Evolutionary conservation across 2,329 filamentous ascomycete species (phyloP).

Genomic region (Paraphoma chrysanthemicola): DNA sequence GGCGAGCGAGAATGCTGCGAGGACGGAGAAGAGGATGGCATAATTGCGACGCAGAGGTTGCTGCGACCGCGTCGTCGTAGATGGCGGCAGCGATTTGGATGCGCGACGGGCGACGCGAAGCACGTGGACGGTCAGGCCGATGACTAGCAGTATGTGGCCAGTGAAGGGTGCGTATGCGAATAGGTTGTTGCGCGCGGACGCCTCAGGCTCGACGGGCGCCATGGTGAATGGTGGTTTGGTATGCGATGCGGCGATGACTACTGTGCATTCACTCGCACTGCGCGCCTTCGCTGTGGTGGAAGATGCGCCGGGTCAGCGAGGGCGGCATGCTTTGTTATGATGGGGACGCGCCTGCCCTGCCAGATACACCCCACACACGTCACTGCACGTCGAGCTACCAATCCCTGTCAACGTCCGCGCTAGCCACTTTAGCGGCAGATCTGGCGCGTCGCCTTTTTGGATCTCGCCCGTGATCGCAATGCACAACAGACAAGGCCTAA

Average conservation of each 20-base stretch:
- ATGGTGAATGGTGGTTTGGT: constrained; percentile 23
- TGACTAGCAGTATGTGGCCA: constrained; percentile 39
- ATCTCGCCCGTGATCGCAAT: background rate
- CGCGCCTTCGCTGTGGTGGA: constrained; percentile 10
- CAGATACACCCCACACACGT: constrained; percentile 31
- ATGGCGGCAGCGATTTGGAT: constrained; percentile 40
- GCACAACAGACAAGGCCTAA: background rate
- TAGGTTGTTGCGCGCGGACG: constrained; percentile 39
- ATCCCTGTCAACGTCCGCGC: constrained; percentile 12
- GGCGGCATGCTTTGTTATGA: constrained; percentile 31
- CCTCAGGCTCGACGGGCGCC: constrained; percentile 45
- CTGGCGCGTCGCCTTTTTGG: constrained; percentile 8
- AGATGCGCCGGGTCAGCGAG: background rate
- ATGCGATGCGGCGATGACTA: constrained; percentile 6
- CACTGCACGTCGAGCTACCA: constrained; percentile 15
- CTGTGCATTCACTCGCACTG: constrained; percentile 17
- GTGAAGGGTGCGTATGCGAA: constrained; percentile 41
- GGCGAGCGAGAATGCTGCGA: constrained; percentile 56
- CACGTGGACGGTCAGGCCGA: constrained; percentile 37
- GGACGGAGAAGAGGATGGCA: constrained; percentile 50
- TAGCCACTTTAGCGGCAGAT: constrained; percentile 27
- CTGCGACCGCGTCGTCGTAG: constrained; percentile 43
- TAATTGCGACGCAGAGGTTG: constrained; percentile 37
- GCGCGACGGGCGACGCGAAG: constrained; percentile 39
- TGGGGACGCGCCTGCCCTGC: constrained; percentile 26